Conservation (phyloP, 2,329 filamentous ascomycete genomes). For the Epichloe coenophiala region DNA sequence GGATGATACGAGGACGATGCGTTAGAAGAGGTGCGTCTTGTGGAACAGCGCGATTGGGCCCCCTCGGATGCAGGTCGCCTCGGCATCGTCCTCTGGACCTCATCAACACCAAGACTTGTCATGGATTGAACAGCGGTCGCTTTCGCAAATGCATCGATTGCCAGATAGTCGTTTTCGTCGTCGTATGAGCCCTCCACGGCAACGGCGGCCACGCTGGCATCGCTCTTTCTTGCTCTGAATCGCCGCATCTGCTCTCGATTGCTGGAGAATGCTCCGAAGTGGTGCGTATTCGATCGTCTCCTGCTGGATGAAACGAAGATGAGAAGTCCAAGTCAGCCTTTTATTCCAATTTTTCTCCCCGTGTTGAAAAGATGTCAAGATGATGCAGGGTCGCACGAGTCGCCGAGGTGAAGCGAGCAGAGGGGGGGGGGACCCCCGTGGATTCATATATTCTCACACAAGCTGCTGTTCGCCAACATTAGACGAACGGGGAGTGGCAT, state of each 20-base stretch:
- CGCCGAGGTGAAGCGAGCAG: background rate
- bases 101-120: background rate
- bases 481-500: background rate
- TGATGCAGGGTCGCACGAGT: background rate
- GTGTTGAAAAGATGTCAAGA: background rate
- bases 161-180: background rate
- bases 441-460: background rate
- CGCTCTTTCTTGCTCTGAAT: background rate
- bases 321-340: background rate
- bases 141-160: background rate
- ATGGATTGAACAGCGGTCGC: background rate
- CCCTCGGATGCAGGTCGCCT: background rate
- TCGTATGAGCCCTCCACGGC: background rate
- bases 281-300: background rate
- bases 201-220: background rate
- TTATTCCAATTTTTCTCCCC: background rate
- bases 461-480: background rate
- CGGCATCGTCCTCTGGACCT: background rate
- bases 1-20: slow-evolving; percentile 3
- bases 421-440: background rate
- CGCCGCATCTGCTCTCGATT: background rate
- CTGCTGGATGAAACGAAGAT: background rate
- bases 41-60: background rate
- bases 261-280: background rate
- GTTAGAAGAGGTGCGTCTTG: background rate